Base-by-base conservation (phyloP, 1,139 yeast species). In the Kodamaea arcana region DNA sequence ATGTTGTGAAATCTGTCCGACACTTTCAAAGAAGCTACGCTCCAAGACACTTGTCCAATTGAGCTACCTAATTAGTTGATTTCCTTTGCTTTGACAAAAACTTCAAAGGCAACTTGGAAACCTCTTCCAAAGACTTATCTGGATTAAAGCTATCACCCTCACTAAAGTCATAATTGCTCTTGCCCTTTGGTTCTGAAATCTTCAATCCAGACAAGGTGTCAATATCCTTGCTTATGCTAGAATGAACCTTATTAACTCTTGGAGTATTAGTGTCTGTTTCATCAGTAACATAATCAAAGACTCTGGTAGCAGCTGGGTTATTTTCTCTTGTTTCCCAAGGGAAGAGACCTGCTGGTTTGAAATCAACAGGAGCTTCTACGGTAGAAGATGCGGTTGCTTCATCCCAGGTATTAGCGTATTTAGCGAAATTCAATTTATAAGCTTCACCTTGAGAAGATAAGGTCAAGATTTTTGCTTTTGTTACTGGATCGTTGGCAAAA, bases 271-370 rank as follows among this genome's bases (percentile, higher is more conserved):
- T 18, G 24, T 29, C 41, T 13, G 32, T 28, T 13, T 30, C 39
- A 13, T 36, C 36, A 23, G 29, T 16, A 6, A 28, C 33, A n/a
- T 32, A 29, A 24, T 42, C 37, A 35, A 50, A 50, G 23, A 46
- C 46, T 21, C 54, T 33, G 6, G 51, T 40, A 12, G 54, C 26
- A 7, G 26, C 43, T 1, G 42, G 42, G 2, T 27, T 40, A 11
- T 46, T 51, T 15, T 39, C 41, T 23, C 60, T 45, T n/a, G 48
- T 42, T 43, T 67, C 74, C 74, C 75, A 69, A 2, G 75, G 75
- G 56, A 69, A 69, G n/a, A 69, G 50, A 2, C 22, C 18, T 3
- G 17, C 15, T 17, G 40, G 29, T 4, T 31, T 29, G 22, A 27
- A 31, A 3, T 20, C 35, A 7, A 41, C 32, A 2, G 37, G 24